A percentile compares a stretch with the other conserved stretches of the same genome.
Conservation (phyloP, 331 rosid genomes). For the Malus hybrid region DNA sequence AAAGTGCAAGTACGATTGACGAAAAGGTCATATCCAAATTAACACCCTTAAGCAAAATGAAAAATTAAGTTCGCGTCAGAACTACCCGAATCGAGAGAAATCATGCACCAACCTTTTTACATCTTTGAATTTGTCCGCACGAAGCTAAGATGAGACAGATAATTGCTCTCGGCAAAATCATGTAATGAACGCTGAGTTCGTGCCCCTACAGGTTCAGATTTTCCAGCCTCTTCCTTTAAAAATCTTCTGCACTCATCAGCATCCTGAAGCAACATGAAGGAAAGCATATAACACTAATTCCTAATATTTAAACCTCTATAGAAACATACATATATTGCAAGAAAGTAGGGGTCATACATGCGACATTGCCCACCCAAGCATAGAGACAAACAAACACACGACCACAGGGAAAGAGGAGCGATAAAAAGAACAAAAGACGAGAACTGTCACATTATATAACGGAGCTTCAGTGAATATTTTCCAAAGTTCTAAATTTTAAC, state of each 20-base stretch:
- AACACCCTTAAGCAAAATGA: background rate
- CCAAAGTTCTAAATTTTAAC: background rate
- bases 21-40: background rate
- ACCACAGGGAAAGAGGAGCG: too few relatives aligned
- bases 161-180: constrained; percentile 81
- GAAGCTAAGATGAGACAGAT: constrained; percentile 61
- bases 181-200: constrained; percentile 70
- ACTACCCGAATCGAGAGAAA: background rate
- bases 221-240: constrained; percentile 36
- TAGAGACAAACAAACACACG: too few relatives aligned
- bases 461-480: too few relatives aligned
- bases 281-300: background rate
- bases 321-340: accelerated
- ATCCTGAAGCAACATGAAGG: constrained; percentile 46
- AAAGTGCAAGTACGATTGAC: background rate
- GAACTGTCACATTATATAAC: background rate
- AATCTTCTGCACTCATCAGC: constrained; percentile 50
- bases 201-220: constrained; percentile 47
- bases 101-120: constrained; percentile 39
- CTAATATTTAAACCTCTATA: too few relatives aligned
- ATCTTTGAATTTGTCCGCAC: constrained; percentile 41
- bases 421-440: too few relatives aligned
- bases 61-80: background rate
- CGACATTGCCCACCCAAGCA: too few relatives aligned
- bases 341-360: too few relatives aligned